Base-by-base conservation (phyloP, 129 eudicot genomes). In the Tagetes patula region DNA sequence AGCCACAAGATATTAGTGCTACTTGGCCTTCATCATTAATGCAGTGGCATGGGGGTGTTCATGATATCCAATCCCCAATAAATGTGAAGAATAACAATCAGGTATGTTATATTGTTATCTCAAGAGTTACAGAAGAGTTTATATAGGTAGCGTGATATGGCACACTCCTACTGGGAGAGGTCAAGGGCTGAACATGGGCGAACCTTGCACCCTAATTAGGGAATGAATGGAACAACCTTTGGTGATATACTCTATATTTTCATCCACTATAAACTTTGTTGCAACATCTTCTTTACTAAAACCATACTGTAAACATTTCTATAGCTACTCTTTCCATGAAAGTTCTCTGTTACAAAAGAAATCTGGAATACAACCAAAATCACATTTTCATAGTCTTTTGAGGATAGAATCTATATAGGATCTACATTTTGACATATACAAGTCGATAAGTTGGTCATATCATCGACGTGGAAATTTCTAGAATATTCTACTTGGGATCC, bases 41-140 rank as follows among this genome's bases (percentile, higher is more conserved):
- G 53, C 80, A 82, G 37, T 82, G 88, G 92, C 77, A 79, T 52
- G 80, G 69, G 27, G 71, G 71, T 48, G 50, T 70, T 69, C 84
- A 78, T 65, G 80, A 79, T 76, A 63, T 63, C 66, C 85, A 78
- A 60, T 79, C 58, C 37, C 41, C 82, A 52, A 37, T 53, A 65
- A 82, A 74, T 72, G 75, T 59, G 72, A 47, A 76, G 49, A 83
- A 64, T 60, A 83, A 59, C 72, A 73, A 75, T 80, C 87, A 83
- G 84, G 99, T 85, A 68, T 67, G 70, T 47, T 62, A 33, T 14
- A 34, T 78, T 32, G 62, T 47, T 50, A 27, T 9, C 46, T 79
- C 27, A 20, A 20, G 27, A 20, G 27, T 20, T 20, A 20, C 0
- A 20, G 27, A 20, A 20, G 27, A 20, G 27, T 20, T 20, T 20